These are phyloP conservation scores for Talaromyces verruculosus DNA, from an alignment of 2,329 filamentous ascomycete genomes.

Conservation along the genomic window DNA sequence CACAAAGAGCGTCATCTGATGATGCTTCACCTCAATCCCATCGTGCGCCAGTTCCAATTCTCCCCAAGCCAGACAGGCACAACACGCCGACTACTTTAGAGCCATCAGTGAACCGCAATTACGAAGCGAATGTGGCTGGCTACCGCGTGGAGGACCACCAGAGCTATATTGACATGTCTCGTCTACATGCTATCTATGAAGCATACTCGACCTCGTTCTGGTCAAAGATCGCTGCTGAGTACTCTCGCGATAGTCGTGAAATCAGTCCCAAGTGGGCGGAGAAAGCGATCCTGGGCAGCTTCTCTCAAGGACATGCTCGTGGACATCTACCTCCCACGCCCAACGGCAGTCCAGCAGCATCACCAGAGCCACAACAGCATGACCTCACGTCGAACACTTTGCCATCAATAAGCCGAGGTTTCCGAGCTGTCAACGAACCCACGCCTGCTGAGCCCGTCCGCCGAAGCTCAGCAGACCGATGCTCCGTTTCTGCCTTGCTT, in stretches of 20 bases:
- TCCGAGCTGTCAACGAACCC: constrained; percentile 25
- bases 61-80: constrained; percentile 38
- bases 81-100: constrained; percentile 36
- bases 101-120: constrained; percentile 24
- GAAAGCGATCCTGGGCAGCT: constrained; percentile 26
- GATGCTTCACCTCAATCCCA: constrained; percentile 19
- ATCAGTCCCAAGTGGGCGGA: constrained; percentile 27
- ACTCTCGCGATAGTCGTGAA: constrained; percentile 39
- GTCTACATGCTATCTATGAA: constrained; percentile 69
- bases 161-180: constrained; percentile 58
- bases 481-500: constrained; percentile 29
- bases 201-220: constrained; percentile 71
- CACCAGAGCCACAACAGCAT: constrained; percentile 21
- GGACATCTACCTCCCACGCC: constrained; percentile 28
- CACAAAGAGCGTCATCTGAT: constrained; percentile 11
- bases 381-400: constrained; percentile 7
- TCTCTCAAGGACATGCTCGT: constrained; percentile 15
- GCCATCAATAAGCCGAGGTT: constrained; percentile 19
- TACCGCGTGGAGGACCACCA: constrained; percentile 28
- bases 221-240: constrained; percentile 69
- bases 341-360: constrained; percentile 24
- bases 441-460: not conserved
- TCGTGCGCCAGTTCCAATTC: constrained; percentile 35
- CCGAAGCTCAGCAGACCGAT: constrained; percentile 26
- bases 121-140: not conserved